Percentiles rank a stretch among this genome's conserved stretches.
phyloP scores from a whole-genome alignment of 2,329 filamentous ascomycete species.

The Phaeomoniella chlamydospora region DNA sequence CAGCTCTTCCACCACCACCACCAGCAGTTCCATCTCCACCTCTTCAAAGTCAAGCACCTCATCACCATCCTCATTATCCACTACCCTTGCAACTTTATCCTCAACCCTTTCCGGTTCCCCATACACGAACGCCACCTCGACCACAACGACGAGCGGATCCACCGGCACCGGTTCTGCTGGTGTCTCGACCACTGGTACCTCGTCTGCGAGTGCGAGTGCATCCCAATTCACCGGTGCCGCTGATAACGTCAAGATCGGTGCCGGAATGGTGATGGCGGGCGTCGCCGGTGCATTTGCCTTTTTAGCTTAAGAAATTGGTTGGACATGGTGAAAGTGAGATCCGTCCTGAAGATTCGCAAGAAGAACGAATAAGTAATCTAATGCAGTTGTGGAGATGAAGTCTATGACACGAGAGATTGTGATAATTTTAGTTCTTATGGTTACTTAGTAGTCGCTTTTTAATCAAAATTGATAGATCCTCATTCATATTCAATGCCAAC shows the following conservation, averaged over 20 bases:
- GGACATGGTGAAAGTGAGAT: background rate
- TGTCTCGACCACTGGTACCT: background rate
- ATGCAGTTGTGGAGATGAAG: background rate
- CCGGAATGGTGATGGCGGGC: background rate
- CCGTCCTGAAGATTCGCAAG: background rate
- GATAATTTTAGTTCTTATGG: background rate
- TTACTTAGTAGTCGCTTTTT: background rate
- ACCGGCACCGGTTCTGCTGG: background rate
- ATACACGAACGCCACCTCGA: slow-evolving; percentile 7
- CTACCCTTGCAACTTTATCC: slow-evolving; percentile 1
- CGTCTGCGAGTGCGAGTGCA: background rate
- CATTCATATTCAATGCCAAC: background rate
- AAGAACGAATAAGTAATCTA: background rate
- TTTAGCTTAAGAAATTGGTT: background rate
- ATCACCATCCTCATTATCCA: slow-evolving; percentile 3
- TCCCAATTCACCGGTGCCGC: background rate
- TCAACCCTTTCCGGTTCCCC: slow-evolving; percentile 8
- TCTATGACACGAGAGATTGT: background rate
- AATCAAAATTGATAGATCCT: background rate
- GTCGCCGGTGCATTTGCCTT: background rate
- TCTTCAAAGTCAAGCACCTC: slow-evolving; percentile 7
- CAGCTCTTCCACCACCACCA: slow-evolving; percentile 6
- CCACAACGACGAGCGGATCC: slow-evolving; percentile 3
- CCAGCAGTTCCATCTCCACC: background rate
- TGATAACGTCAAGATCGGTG: background rate